phyloP scores from a whole-genome alignment of 495 filamentous ascomycete species.

The Baudoinia panamericana region DNA sequence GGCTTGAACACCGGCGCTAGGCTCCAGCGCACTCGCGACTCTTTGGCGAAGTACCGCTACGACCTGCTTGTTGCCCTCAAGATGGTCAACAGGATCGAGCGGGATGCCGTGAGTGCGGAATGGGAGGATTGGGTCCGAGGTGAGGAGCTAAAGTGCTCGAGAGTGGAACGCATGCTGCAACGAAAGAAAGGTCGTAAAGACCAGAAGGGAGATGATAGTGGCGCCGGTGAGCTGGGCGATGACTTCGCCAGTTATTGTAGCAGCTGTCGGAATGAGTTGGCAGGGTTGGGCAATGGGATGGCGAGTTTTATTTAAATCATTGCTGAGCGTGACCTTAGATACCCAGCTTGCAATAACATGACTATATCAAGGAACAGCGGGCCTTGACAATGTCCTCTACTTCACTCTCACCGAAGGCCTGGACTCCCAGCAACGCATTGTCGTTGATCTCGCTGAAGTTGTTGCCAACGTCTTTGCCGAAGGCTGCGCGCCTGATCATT shows the following conservation, averaged over 20 bases:
- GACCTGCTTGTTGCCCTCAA: constrained; percentile 83
- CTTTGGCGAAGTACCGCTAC: constrained; percentile 75
- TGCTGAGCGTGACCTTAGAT: too few relatives aligned
- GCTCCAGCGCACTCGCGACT: constrained; percentile 62
- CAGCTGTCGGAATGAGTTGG: constrained; percentile 8
- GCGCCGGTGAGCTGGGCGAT: constrained; percentile 2
- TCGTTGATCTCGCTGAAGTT: too few relatives aligned
- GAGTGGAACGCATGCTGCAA: constrained; percentile 41
- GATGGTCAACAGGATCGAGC: constrained; percentile 77
- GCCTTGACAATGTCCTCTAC: too few relatives aligned
- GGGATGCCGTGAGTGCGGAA: constrained; percentile 68
- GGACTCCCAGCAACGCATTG: too few relatives aligned
- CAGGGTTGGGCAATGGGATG: background rate
- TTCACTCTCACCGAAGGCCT: too few relatives aligned
- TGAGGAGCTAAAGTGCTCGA: constrained; percentile 55
- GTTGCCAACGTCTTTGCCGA: too few relatives aligned
- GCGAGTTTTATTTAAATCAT: too few relatives aligned
- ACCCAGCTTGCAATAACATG: too few relatives aligned
- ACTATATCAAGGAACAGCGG: too few relatives aligned
- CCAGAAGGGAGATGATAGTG: background rate
- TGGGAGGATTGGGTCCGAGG: constrained; percentile 81
- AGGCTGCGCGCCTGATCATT: too few relatives aligned
- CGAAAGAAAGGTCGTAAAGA: background rate
- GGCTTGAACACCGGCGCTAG: constrained; percentile 40
- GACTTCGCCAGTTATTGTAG: constrained; percentile 13